phyloP scores from a whole-genome alignment of 345 rosid genomes.

The Arabis hirsuta region DNA sequence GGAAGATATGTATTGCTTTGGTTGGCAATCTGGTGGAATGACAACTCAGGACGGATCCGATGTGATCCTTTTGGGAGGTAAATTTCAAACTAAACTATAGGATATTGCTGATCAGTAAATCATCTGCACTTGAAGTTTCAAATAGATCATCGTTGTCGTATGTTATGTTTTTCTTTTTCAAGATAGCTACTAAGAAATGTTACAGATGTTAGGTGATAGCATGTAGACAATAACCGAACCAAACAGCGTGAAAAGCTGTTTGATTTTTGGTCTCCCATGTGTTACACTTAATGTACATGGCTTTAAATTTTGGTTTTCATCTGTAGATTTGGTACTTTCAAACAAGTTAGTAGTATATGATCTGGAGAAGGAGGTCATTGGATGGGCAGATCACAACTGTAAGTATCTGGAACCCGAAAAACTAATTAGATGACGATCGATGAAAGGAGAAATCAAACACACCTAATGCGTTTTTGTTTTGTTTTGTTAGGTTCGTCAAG shows the following conservation, averaged over 20 bases:
- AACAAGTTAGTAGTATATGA: slow-evolving; percentile 89
- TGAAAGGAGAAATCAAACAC: slow-evolving; percentile 9
- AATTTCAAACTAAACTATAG: slow-evolving; percentile 18
- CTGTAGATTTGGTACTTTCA: slow-evolving; percentile 88
- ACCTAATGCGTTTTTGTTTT: slow-evolving; percentile 4
- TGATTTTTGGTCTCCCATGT: not conserved
- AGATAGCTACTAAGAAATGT: not conserved
- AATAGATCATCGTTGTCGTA: not conserved
- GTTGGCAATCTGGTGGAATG: slow-evolving; percentile 79
- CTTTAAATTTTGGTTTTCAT: slow-evolving; percentile 6
- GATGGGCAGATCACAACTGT: slow-evolving; percentile 94
- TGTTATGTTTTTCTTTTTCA: slow-evolving; percentile 4
- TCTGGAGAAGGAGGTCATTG: slow-evolving; percentile 73
- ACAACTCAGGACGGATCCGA: slow-evolving; percentile 66
- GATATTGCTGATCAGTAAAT: not conserved
- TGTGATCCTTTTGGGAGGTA: slow-evolving; percentile 88
- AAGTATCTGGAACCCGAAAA: slow-evolving; percentile 46
- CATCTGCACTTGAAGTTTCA: not conserved
- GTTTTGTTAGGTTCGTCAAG: slow-evolving; percentile 66
- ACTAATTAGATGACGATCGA: slow-evolving; percentile 4
- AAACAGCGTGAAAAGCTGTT: not conserved
- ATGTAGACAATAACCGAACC: not conserved
- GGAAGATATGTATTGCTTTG: slow-evolving; percentile 78
- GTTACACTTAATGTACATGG: not conserved
- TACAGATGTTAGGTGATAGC: not conserved